Percentiles rank a stretch among this genome's conserved stretches.
Conservation (phyloP, 345 rosid species). For the Linum trigynum region DNA sequence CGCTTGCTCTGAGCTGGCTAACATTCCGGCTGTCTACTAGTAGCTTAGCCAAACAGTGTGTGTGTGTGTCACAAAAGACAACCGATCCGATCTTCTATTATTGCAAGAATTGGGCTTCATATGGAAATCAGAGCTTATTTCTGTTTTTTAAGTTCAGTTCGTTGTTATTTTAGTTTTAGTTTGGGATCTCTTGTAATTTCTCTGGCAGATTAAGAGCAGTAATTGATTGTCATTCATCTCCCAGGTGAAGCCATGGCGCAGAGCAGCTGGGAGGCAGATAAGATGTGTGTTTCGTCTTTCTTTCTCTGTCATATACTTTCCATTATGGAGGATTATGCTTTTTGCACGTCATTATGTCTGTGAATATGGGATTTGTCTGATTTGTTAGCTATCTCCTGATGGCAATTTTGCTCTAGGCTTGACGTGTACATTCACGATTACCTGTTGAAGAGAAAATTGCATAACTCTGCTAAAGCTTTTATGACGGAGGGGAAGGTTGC, state of each 20-base stretch:
- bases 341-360: neutral
- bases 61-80: neutral
- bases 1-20: neutral
- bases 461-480: constrained; percentile 55
- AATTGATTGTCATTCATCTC: neutral
- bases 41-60: neutral
- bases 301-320: neutral
- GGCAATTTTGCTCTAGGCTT: constrained; percentile 32
- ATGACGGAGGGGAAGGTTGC: constrained; percentile 69
- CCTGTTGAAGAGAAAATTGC: constrained; percentile 56
- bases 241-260: constrained; percentile 32
- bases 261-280: constrained; percentile 68
- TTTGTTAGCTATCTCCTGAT: neutral
- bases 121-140: neutral
- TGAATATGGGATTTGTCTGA: neutral
- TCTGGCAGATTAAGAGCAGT: constrained; percentile 14
- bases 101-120: neutral
- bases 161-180: neutral
- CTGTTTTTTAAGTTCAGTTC: constrained; percentile 1
- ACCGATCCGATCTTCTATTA: neutral
- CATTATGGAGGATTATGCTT: neutral
- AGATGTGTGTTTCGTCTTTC: constrained; percentile 33
- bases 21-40: neutral
- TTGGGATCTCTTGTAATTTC: constrained; percentile 13
- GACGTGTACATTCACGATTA: constrained; percentile 73